Conservation (phyloP, 768 basidiomycete genomes). For the Mycena amicta region DNA sequence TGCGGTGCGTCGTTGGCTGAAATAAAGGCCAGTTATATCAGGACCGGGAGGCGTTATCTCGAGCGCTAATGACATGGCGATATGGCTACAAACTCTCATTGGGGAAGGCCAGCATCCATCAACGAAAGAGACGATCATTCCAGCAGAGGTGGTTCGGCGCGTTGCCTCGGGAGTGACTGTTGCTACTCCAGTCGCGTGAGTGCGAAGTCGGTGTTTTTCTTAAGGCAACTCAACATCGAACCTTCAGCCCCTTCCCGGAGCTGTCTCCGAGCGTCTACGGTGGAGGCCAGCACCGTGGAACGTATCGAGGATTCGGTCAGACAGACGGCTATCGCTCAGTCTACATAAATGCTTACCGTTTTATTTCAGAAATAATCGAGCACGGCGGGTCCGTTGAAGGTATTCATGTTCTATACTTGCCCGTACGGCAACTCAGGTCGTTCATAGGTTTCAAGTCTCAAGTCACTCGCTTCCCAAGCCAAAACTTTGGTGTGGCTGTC, state of each 20-base stretch:
- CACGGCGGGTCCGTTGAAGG: constrained; percentile 21
- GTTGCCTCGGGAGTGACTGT: constrained; percentile 25
- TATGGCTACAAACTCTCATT: constrained; percentile 27
- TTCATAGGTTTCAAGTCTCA: constrained; percentile 22
- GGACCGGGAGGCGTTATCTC: constrained; percentile 29
- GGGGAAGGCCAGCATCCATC: constrained; percentile 19
- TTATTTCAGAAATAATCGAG: constrained; percentile 22
- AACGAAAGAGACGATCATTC: constrained; percentile 20
- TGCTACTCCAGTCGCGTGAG: constrained; percentile 12
- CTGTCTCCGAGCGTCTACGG: constrained; percentile 31
- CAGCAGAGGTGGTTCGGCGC: constrained; percentile 15
- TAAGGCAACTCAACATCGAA: background rate
- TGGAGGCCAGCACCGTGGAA: constrained; percentile 23
- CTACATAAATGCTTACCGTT: background rate
- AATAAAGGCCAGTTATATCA: constrained; percentile 5
- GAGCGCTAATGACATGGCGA: constrained; percentile 25
- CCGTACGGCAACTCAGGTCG: background rate
- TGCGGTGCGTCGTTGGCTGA: background rate
- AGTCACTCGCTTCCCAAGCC: constrained; percentile 23
- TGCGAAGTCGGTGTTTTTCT: background rate
- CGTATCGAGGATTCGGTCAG: constrained; percentile 31
- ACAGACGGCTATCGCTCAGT: background rate
- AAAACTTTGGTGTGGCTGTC: constrained; percentile 28
- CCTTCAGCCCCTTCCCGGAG: constrained; percentile 25
- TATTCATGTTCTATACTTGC: background rate